Base-by-base conservation (phyloP, 2,329 filamentous ascomycete genomes). In the Cercospora brassicicola region DNA sequence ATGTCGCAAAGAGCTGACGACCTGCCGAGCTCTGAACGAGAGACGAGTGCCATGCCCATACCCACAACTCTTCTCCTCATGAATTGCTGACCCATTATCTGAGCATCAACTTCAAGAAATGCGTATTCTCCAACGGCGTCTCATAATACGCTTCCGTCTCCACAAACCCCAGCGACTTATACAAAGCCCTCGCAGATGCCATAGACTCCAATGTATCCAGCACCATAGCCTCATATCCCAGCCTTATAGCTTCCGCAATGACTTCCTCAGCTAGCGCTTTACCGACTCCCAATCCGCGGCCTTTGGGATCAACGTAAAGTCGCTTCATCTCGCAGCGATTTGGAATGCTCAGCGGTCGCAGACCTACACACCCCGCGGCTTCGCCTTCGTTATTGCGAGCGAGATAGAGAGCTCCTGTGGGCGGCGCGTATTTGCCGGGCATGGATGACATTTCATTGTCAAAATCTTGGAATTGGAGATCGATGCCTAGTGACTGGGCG, bases 391-490 rank as follows among this genome's bases (percentile, higher is more conserved):
- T 23, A n/a, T 70, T 67, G 61, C 74, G 75, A 10, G 85, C 85
- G 2, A 88, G 80, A 20, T 87, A 79, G 0, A 88, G 74, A 23
- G 81, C 79, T 2, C 86, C 87, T 3, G 78, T 78, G 2, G 80
- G 78, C 3, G 78, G 75, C 0, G 80, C 76, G 74, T 89, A 89
- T 73, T 84, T 84, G 1, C 86, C 86, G 0, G 87, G 87, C 15
- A 89, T 77, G 8, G 75, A 78, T 6, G 80, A 77, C 20, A 89
- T 78, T 74, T 89, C 87, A 9, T 79, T 73, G 9, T 80, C 73
- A 76, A 88, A 89, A 67, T 82, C 79, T 75, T 89, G 87, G 73
- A 86, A 89, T 10, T 81, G 80, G 39, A 89, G 84, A 71, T 87
- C 86, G 62, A 89, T 80, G 20, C 79, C 79, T 0, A 89, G 78